phyloP scores from a whole-genome alignment of 331 rosid genomes.

The Acacia pycnantha region DNA sequence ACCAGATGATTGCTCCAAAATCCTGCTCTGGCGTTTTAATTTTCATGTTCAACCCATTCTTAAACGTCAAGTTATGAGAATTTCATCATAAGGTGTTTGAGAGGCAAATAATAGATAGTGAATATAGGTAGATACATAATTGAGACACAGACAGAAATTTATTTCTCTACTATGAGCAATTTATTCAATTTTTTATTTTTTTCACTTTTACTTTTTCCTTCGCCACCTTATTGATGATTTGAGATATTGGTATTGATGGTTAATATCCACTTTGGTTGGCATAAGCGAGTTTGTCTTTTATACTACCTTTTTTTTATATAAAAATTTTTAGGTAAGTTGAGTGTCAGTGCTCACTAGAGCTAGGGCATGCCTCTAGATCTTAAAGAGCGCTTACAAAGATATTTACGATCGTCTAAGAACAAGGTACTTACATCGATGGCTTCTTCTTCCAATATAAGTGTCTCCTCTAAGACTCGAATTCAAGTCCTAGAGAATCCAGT shows the following conservation, averaged over 20 bases:
- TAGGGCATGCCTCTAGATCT: rapidly evolving
- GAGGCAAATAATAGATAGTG: background rate
- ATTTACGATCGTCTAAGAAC: rapidly evolving
- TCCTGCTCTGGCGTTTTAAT: constrained; percentile 79
- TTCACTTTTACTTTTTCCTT: background rate
- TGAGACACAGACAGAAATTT: constrained; percentile 7
- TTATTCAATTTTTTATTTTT: constrained; percentile 27
- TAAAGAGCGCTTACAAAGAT: no score
- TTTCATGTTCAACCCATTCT: constrained; percentile 29
- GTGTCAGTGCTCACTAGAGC: rapidly evolving
- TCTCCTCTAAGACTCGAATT: rapidly evolving
- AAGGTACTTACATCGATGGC: no score
- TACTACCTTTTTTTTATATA: no score
- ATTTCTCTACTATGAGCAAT: background rate
- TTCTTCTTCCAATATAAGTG: no score
- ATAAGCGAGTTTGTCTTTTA: background rate
- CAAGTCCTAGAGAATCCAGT: rapidly evolving
- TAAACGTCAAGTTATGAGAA: constrained; percentile 32
- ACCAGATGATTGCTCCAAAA: constrained; percentile 74
- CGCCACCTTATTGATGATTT: background rate
- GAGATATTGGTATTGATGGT: constrained; percentile 12
- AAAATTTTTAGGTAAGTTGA: no score
- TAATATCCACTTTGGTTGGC: constrained; percentile 25
- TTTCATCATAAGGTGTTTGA: constrained; percentile 12
- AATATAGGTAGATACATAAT: constrained; percentile 17